Percentiles rank a stretch among this genome's conserved stretches.
phyloP scores from a whole-genome alignment of 805 yeast species.

The Saccharomycopsis sp. region DNA sequence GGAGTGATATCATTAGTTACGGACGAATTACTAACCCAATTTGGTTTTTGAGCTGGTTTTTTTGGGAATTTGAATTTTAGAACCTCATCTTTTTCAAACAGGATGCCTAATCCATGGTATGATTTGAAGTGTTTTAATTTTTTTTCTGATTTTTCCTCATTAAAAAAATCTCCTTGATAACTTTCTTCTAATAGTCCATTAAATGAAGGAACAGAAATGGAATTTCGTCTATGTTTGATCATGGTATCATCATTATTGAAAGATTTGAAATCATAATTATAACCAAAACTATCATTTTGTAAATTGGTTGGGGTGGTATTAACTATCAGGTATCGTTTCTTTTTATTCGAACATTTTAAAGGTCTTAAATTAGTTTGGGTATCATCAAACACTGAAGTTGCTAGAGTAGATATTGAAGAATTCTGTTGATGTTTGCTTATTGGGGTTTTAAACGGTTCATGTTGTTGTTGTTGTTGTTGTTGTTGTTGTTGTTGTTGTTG shows the following conservation, averaged over 20 bases:
- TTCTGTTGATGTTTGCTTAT: neutral
- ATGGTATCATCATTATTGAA: neutral
- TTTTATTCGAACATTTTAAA: constrained; percentile 14
- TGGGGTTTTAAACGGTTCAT: neutral
- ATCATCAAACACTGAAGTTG: constrained; percentile 16
- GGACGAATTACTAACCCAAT: neutral
- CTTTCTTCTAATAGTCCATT: constrained; percentile 1
- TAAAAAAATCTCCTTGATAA: constrained; percentile 10
- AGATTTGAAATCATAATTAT: neutral
- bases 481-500: neutral
- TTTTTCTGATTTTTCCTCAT: neutral
- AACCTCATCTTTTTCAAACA: constrained; percentile 1
- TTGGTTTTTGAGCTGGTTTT: neutral
- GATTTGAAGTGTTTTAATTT: constrained; percentile 13
- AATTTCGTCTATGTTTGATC: constrained; percentile 1
- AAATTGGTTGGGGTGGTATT: too few species aligned
- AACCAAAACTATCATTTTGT: constrained; percentile 4
- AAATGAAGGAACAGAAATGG: constrained; percentile 10
- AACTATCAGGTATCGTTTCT: constrained; percentile 12
- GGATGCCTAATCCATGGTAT: constrained; percentile 10
- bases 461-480: neutral
- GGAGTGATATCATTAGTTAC: constrained; percentile 3
- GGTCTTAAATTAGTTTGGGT: constrained; percentile 15
- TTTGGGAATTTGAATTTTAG: constrained; percentile 10
- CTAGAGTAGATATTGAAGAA: constrained; percentile 11